Conservation (phyloP, 257 asterid genomes). For the Striga asiatica region DNA sequence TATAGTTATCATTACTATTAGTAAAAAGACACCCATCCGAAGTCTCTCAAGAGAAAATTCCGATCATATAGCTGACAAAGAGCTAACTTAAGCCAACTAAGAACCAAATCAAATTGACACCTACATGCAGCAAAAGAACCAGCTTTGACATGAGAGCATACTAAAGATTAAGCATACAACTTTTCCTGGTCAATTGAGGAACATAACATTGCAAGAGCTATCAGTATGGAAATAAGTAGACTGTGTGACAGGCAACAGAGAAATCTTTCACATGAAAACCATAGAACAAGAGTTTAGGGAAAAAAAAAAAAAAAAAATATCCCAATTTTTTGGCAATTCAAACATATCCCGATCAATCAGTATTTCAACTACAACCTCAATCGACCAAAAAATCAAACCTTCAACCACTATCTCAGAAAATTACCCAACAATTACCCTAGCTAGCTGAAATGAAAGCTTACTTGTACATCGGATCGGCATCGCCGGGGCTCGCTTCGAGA, state of each 20-base stretch:
- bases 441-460: conserved; percentile 14
- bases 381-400: background rate
- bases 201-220: background rate
- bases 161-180: background rate
- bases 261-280: background rate
- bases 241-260: background rate
- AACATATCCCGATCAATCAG: background rate
- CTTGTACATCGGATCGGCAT: conserved; percentile 71
- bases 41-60: background rate
- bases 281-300: background rate
- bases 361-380: conserved; percentile 10
- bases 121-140: background rate
- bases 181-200: background rate
- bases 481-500: conserved; percentile 55
- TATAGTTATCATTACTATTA: background rate
- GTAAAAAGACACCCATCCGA: background rate
- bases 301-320: background rate
- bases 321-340: too few relatives aligned
- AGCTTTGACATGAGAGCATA: background rate
- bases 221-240: background rate
- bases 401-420: too few relatives aligned
- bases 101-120: background rate
- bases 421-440: background rate
- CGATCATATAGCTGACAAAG: background rate
- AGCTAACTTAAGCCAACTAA: background rate